Evolutionary conservation across 192 early-diverging fungal species (phyloP).

Genomic region (Rhizophagus prolifer): DNA sequence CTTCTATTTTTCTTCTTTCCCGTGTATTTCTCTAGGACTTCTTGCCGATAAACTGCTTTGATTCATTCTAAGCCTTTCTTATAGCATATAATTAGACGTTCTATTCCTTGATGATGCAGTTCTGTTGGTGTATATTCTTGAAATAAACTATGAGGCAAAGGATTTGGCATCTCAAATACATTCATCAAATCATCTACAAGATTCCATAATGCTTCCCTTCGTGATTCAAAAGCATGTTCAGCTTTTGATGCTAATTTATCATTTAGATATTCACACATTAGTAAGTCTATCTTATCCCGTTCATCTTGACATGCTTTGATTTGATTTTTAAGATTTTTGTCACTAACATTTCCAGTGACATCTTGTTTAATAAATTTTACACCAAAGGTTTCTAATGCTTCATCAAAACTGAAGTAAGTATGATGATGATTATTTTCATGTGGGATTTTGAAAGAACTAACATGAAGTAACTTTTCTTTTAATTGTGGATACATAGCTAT

Average conservation of each 20-base stretch:
- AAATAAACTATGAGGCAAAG: neutral
- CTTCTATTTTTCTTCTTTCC: neutral
- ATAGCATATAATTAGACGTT: neutral
- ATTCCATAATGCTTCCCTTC: neutral
- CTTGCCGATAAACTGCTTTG: neutral
- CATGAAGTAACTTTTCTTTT: too few species aligned
- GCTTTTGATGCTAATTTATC: neutral
- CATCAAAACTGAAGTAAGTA: too few species aligned
- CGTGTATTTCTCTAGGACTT: neutral
- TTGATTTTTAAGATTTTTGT: neutral
- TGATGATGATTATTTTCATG: too few species aligned
- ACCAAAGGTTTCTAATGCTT: too few species aligned
- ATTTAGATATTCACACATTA: neutral
- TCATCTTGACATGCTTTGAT: constrained; percentile 3
- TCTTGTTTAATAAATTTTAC: neutral
- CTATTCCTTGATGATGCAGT: neutral
- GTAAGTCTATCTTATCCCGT: neutral
- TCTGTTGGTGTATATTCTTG: neutral
- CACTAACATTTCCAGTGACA: neutral
- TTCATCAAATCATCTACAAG: neutral
- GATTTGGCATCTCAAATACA: neutral
- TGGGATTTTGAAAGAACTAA: too few species aligned
- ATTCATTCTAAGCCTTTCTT: neutral
- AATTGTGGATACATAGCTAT: too few species aligned
- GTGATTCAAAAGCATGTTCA: neutral